phyloP scores from a whole-genome alignment of 2,329 filamentous ascomycete genomes.

The Setomelanomma holmii region DNA sequence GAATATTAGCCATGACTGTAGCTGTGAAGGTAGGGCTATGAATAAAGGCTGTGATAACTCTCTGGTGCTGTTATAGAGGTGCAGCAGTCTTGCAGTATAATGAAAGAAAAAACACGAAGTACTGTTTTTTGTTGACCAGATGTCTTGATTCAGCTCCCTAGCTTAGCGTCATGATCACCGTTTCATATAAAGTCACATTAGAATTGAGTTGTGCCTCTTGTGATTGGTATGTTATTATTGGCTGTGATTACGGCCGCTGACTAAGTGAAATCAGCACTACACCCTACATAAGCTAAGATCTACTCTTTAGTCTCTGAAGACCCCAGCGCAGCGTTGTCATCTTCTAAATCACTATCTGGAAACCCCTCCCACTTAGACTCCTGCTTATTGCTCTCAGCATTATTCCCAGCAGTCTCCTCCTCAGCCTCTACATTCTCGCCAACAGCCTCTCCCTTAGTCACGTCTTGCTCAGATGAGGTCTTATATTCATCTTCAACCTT shows the following conservation, averaged over 20 bases:
- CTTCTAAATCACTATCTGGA: neutral
- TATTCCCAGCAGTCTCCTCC: neutral
- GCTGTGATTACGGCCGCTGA: neutral
- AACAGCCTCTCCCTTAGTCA: too few species aligned
- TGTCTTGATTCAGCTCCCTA: neutral
- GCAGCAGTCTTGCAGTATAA: neutral
- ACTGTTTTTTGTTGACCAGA: neutral
- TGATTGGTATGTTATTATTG: neutral
- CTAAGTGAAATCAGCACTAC: neutral
- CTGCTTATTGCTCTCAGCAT: neutral
- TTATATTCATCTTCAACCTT: neutral
- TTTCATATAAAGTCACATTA: neutral
- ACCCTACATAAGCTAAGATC: too few species aligned
- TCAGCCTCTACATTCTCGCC: neutral
- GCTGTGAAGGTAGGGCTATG: neutral
- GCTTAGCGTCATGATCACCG: neutral
- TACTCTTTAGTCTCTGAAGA: too few species aligned
- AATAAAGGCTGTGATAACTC: neutral
- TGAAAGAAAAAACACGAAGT: neutral
- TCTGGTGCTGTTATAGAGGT: neutral
- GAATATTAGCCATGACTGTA: neutral
- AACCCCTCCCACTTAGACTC: neutral
- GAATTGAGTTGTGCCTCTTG: too few species aligned
- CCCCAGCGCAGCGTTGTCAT: too few species aligned
- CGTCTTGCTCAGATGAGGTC: too few species aligned